Conservation (phyloP, 495 filamentous ascomycete genomes). For the Aspergillus coremiiformis region DNA sequence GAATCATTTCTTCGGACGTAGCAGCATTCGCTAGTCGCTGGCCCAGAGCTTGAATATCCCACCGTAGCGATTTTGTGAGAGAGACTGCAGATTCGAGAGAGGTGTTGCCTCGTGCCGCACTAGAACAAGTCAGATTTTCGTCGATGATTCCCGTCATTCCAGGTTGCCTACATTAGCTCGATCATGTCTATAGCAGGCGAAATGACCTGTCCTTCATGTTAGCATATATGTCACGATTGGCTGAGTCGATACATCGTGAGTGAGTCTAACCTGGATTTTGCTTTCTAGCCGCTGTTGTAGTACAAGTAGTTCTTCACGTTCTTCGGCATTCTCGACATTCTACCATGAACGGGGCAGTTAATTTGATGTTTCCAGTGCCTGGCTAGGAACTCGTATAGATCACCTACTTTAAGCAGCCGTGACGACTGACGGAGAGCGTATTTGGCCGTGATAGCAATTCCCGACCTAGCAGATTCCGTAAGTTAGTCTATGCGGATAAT, state of each 20-base stretch:
- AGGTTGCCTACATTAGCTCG: constrained; percentile 65
- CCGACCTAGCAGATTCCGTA: constrained; percentile 49
- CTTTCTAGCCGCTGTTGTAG: constrained; percentile 70
- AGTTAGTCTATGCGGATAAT: constrained; percentile 5
- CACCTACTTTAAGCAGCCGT: constrained; percentile 64
- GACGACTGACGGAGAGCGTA: constrained; percentile 81
- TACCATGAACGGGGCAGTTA: constrained; percentile 20
- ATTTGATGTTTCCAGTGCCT: neutral
- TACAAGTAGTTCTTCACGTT: constrained; percentile 58
- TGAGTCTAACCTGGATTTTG: constrained; percentile 71
- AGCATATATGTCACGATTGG: neutral
- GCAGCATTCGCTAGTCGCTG: constrained; percentile 65
- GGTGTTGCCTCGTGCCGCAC: constrained; percentile 88
- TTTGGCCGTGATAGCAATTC: constrained; percentile 75
- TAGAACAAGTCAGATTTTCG: constrained; percentile 19
- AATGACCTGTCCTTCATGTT: constrained; percentile 53
- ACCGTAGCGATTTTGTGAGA: constrained; percentile 78
- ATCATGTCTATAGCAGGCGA: constrained; percentile 92
- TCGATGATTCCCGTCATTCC: neutral
- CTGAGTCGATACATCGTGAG: neutral
- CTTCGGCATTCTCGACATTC: constrained; percentile 58
- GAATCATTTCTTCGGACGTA: constrained; percentile 53
- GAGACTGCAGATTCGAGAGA: constrained; percentile 83
- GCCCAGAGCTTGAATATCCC: constrained; percentile 81
- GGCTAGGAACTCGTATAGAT: neutral